Percentiles rank a stretch among this genome's conserved stretches.
phyloP scores from a whole-genome alignment of 2,329 filamentous ascomycete genomes.

The Passalora sequoiae region DNA sequence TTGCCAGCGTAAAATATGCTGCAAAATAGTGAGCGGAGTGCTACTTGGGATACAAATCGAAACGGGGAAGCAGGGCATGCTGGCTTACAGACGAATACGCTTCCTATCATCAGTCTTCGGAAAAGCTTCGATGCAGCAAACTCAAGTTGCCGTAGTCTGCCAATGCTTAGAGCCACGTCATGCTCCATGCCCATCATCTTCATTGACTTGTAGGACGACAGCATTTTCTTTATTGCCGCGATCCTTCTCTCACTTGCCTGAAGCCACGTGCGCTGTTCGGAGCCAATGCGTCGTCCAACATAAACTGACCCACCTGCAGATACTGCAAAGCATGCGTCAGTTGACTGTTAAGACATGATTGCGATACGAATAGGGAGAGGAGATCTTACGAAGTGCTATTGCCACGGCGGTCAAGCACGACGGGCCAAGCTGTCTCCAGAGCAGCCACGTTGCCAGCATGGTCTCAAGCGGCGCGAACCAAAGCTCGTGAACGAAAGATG shows the following conservation, averaged over 20 bases:
- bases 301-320: background rate
- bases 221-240: background rate
- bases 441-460: background rate
- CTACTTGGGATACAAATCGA: no score
- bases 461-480: conserved; percentile 1
- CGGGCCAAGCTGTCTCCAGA: conserved; percentile 2
- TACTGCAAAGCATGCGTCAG: background rate
- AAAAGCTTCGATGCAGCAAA: background rate
- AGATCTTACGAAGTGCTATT: background rate
- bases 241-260: background rate
- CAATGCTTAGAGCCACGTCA: background rate
- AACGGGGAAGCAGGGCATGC: no score
- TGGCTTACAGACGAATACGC: background rate
- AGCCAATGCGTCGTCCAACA: background rate
- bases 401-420: background rate
- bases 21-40: no score
- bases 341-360: background rate
- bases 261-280: background rate
- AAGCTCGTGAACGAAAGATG: background rate
- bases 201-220: background rate
- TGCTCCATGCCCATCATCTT: background rate
- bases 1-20: conserved; percentile 1
- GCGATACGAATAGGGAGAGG: background rate
- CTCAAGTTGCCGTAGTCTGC: background rate
- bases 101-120: background rate